Evolutionary conservation across 352 stramenopile genomes (phyloP).

Genomic region (Pythium phragmiticola): DNA sequence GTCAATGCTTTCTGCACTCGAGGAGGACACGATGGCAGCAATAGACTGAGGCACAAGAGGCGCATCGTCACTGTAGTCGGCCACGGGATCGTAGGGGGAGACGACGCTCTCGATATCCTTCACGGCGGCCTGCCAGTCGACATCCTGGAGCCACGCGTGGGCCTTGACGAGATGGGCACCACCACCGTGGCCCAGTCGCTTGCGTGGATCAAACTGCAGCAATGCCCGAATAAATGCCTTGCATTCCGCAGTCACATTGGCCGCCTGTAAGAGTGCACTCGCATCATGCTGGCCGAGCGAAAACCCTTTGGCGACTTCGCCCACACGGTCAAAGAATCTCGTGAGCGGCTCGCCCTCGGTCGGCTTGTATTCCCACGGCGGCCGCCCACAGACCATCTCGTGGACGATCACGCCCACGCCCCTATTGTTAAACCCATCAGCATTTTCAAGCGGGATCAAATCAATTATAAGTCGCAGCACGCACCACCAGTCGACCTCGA

Average conservation of each 20-base stretch:
- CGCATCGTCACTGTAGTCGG: constrained; percentile 32
- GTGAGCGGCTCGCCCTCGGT: constrained; percentile 23
- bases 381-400: constrained; percentile 64
- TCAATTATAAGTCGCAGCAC: background rate
- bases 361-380: constrained; percentile 72
- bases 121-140: constrained; percentile 38
- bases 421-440: constrained; percentile 30
- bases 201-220: constrained; percentile 30
- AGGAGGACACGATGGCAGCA: constrained; percentile 22
- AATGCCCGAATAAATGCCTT: constrained; percentile 10
- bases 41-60: background rate
- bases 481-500: constrained; percentile 72
- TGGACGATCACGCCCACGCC: constrained; percentile 69
- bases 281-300: background rate
- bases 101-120: background rate
- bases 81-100: constrained; percentile 33
- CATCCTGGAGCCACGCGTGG: constrained; percentile 59
- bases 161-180: constrained; percentile 49
- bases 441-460: too few species aligned
- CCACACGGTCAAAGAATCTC: constrained; percentile 20
- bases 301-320: constrained; percentile 16
- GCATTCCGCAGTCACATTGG: constrained; percentile 12
- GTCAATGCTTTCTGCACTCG: constrained; percentile 75
- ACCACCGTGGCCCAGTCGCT: constrained; percentile 45
- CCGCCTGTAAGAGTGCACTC: background rate